Conservation (phyloP, 2,329 filamentous ascomycete species). For the Fusarium avenaceum region DNA sequence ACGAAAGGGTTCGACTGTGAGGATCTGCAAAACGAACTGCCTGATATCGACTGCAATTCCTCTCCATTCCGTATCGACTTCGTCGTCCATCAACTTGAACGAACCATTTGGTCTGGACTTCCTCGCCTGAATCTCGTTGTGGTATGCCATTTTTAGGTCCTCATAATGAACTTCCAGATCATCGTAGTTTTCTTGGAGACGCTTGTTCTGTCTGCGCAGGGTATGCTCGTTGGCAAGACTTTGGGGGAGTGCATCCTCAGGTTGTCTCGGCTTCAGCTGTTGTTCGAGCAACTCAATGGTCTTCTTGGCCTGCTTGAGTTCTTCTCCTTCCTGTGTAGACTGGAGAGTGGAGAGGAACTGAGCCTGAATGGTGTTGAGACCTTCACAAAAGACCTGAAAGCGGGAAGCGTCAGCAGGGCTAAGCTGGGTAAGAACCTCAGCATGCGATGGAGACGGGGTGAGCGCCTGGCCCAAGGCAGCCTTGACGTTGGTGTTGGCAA, state of each 20-base stretch:
- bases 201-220: background rate
- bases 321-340: background rate
- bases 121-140: background rate
- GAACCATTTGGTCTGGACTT: background rate
- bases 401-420: background rate
- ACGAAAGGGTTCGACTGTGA: constrained; percentile 21
- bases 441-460: background rate
- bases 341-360: background rate
- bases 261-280: background rate
- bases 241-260: background rate
- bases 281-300: constrained; percentile 6
- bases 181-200: background rate
- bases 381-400: background rate
- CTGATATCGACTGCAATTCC: constrained; percentile 9
- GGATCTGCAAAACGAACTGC: constrained; percentile 8
- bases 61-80: constrained; percentile 2
- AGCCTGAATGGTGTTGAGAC: background rate
- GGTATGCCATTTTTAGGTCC: background rate
- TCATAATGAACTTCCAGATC: background rate
- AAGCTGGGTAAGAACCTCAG: background rate
- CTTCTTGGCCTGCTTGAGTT: constrained; percentile 2
- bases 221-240: background rate
- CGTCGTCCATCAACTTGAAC: constrained; percentile 26
- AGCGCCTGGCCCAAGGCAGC: background rate
- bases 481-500: background rate